Evolutionary conservation across 306 rosid species (phyloP).

Genomic region (Acacia confusa): DNA sequence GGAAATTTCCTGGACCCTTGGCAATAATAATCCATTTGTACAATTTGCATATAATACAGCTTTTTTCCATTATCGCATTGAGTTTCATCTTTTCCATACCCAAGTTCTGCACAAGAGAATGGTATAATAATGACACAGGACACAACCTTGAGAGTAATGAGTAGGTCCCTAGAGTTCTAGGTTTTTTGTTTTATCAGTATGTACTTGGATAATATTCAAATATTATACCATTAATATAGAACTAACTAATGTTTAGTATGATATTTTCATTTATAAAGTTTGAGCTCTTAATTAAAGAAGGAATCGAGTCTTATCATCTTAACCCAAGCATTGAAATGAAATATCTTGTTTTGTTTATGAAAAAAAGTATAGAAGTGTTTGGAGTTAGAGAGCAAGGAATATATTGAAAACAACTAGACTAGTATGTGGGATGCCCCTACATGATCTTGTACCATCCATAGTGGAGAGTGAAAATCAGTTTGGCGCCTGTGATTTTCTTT

Average conservation of each 20-base stretch:
- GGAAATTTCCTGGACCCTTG: constrained; percentile 24
- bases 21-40: constrained; percentile 15
- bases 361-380: too few relatives aligned
- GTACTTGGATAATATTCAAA: too few relatives aligned
- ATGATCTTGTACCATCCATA: background rate
- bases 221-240: background rate
- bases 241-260: too few relatives aligned
- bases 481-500: background rate
- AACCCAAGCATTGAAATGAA: too few relatives aligned
- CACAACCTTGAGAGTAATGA: background rate
- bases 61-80: background rate
- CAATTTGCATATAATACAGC: background rate
- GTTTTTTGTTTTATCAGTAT: background rate
- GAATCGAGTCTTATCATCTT: background rate
- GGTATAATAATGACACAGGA: background rate
- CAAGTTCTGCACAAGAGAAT: background rate
- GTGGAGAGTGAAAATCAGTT: background rate
- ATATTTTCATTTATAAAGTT: too few relatives aligned
- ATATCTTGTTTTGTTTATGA: too few relatives aligned
- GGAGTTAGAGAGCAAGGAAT: background rate
- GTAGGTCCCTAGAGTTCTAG: background rate
- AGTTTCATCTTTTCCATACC: background rate
- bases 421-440: background rate
- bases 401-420: background rate
- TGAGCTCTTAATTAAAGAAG: background rate